Base-by-base conservation (phyloP, 495 filamentous ascomycete genomes). In the Patellaria atrata region DNA sequence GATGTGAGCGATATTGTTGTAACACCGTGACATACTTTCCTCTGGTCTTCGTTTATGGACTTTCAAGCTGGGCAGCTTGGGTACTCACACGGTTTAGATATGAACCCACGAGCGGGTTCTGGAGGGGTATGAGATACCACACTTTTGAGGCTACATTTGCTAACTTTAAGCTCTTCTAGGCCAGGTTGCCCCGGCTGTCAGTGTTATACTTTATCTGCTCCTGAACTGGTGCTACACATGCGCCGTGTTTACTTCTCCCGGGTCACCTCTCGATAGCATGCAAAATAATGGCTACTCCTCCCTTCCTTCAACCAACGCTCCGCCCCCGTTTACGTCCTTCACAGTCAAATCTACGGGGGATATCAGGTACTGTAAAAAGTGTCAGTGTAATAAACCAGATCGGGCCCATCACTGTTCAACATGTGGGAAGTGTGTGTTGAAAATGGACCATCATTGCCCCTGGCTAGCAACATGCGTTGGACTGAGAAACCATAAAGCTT, bases 401-500 rank as follows among this genome's bases (percentile, higher is more conserved):
- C 86, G 89, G 19, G 73, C 91, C 22, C 89, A 97, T 53, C 89
- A 97, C 63, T 97, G 89, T 65, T 87, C 79, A 9, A 82, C 82
- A 10, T 97, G 89, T 57, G 72, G 75, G 37, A 75, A 77, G 41
- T 97, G 89, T 54, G 87, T 97, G 8, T 64, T 96, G 51, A 96
- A 96, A 60, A 97, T 97, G 89, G 89, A 97, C 55, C 89, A 97
- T 56, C 89, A 97, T 60, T 97, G 89, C 49, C 89, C 89, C 4
- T 97, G 89, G 89, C 67, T 96, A 30, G 89, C 91, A 13, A 94
- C 82, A 2, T 97, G 89, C 52, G 79, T 97, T 29, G 91, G 91
- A 16, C 59, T 97, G 37, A 68, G 73, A 47, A 97, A 96, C 58
- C 92, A 94, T 64, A 96, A 96, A 56, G 67, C 85, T 4, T 97